phyloP scores from a whole-genome alignment of 305 asterid species.

The Fraxinus angustifolia region DNA sequence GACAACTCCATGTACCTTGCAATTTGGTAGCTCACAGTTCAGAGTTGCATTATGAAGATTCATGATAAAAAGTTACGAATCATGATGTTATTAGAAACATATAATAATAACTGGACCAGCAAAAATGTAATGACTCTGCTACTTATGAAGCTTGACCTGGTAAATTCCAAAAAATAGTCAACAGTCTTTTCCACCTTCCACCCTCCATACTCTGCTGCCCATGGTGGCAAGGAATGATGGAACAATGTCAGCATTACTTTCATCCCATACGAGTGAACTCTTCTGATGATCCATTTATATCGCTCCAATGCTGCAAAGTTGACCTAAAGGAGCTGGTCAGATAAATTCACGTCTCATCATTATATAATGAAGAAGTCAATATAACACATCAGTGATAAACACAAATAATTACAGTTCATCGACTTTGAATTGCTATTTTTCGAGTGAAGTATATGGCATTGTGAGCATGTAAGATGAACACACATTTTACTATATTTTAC shows the following conservation, averaged over 20 bases:
- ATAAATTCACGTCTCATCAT: background rate
- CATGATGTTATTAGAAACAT: background rate
- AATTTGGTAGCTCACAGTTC: background rate
- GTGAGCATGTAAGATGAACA: background rate
- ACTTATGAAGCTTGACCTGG: constrained; percentile 50
- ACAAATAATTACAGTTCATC: background rate
- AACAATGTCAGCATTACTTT: constrained; percentile 90
- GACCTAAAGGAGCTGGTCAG: constrained; percentile 40
- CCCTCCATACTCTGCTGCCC: constrained; percentile 99
- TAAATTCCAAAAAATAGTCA: constrained; percentile 76
- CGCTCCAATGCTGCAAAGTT: constrained; percentile 91
- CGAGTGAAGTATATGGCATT: background rate
- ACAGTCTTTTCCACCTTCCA: constrained; percentile 90
- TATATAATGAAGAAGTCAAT: background rate
- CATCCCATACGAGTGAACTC: constrained; percentile 84
- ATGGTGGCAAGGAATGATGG: constrained; percentile 97
- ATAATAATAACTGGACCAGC: background rate
- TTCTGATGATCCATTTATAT: constrained; percentile 78
- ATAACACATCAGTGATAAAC: background rate
- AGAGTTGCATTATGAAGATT: background rate
- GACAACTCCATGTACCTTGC: background rate
- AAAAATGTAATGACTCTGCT: background rate
- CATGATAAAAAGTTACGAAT: background rate
- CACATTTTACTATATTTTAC: background rate
- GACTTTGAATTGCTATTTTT: background rate